phyloP scores from a whole-genome alignment of 78 protist species.

The Capsaspora owczarzaki region DNA sequence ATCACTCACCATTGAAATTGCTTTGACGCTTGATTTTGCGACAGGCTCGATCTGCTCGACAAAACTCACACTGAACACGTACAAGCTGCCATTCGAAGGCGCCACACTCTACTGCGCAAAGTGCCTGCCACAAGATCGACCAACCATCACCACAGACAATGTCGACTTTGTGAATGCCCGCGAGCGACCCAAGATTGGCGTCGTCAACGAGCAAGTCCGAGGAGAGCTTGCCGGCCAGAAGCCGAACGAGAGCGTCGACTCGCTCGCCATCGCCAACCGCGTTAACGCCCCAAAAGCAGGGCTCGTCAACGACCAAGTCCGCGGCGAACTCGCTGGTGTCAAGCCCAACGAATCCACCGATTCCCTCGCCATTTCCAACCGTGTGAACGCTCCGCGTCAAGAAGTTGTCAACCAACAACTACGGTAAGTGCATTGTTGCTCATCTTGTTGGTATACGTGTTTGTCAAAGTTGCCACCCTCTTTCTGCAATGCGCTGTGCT shows the following conservation, averaged over 20 bases:
- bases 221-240: background rate
- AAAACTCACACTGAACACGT: background rate
- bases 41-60: background rate
- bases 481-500: too few species aligned
- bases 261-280: background rate
- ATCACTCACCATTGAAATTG: background rate
- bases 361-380: background rate
- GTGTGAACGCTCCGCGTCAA: background rate
- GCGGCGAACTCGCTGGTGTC: background rate
- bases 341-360: background rate
- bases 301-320: background rate
- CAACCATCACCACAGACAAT: background rate
- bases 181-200: background rate
- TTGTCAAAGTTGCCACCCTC: too few species aligned
- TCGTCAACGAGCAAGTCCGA: conserved; percentile 1
- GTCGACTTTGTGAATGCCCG: background rate
- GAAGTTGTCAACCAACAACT: background rate
- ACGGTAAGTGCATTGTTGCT: background rate
- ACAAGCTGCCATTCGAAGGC: background rate
- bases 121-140: background rate
- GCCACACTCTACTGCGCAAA: background rate
- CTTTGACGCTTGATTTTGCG: background rate
- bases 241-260: background rate
- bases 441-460: background rate
- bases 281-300: background rate